phyloP scores from a whole-genome alignment of 257 asterid species.

The Solanum boliviense region DNA sequence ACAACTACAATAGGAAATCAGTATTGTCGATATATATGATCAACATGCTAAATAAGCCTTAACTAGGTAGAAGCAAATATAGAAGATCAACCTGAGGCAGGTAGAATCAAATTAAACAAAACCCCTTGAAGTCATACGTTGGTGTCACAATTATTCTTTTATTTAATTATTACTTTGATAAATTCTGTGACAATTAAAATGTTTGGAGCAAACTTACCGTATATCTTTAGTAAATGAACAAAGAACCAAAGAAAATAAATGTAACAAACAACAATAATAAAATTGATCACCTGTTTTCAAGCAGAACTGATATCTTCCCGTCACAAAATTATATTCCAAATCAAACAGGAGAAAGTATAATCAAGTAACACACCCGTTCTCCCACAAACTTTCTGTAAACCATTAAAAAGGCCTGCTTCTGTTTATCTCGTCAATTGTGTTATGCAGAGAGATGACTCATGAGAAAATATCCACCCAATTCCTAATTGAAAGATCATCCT shows the following conservation, averaged over 20 bases:
- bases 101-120: not conserved
- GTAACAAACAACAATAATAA: not conserved
- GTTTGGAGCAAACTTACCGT: not conserved
- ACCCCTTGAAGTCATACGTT: not conserved
- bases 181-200: not conserved
- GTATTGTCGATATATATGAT: not conserved
- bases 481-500: not conserved
- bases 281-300: not conserved
- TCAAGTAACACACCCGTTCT: not conserved
- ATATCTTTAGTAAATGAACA: not conserved
- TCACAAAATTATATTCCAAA: not conserved
- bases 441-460: not conserved
- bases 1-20: not conserved
- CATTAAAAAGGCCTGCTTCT: not conserved
- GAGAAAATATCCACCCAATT: not conserved
- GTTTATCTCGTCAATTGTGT: not conserved
- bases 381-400: not conserved
- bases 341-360: not conserved
- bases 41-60: not conserved
- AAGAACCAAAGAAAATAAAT: not conserved
- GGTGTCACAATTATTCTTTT: not conserved
- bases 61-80: not conserved
- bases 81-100: not conserved
- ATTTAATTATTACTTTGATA: not conserved
- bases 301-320: not conserved